These are phyloP conservation scores for Leucoagaricus sp. DNA, from an alignment of 1,284 basidiomycete species.

Conservation along the genomic window DNA sequence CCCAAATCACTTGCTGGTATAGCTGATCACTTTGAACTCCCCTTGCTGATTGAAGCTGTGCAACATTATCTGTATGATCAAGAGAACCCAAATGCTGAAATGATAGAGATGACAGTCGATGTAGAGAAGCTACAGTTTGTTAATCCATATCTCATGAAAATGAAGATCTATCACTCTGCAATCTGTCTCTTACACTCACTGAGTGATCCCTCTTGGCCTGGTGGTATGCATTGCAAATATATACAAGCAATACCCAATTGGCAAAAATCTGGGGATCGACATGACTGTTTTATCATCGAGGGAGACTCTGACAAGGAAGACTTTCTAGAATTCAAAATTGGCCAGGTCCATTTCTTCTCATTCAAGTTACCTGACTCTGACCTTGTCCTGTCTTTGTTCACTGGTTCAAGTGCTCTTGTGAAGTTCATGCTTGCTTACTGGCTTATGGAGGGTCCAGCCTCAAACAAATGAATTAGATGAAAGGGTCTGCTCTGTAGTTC, in stretches of 20 bases:
- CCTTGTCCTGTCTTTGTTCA: not conserved
- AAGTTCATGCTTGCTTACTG: not conserved
- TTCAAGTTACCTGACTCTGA: not conserved
- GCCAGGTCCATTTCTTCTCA: not conserved
- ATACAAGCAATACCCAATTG: not conserved
- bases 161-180: not conserved
- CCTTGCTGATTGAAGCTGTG: not conserved
- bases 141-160: not conserved
- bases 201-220: not conserved
- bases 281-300: not conserved
- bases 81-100: not conserved
- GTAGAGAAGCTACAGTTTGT: not conserved
- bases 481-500: not conserved
- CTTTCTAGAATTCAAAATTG: not conserved
- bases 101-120: not conserved
- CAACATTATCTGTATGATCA: not conserved
- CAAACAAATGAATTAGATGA: not conserved
- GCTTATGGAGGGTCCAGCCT: not conserved
- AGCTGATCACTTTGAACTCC: not conserved
- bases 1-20: not conserved
- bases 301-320: not conserved
- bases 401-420: not conserved
- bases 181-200: not conserved
- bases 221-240: not conserved
- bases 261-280: not conserved